Conservation (phyloP, 345 rosid genomes). For the Excoecaria cochinchinensis region DNA sequence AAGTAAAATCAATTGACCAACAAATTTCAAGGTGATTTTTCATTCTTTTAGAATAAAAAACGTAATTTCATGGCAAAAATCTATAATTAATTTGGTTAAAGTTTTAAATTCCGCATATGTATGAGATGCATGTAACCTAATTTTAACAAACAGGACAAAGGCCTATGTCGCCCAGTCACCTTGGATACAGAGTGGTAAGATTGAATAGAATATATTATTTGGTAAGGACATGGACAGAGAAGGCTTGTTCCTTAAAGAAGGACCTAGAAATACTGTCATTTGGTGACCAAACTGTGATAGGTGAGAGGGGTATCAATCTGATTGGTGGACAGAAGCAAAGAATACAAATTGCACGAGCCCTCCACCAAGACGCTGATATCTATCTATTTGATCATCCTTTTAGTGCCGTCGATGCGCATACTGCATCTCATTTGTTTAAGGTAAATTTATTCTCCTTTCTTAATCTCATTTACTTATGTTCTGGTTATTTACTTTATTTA, state of each 20-base stretch:
- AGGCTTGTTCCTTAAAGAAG: slow-evolving; percentile 37
- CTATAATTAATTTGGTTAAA: no score
- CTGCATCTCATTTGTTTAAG: slow-evolving; percentile 37
- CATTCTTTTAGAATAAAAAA: no score
- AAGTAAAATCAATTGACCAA: no score
- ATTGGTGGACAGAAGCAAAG: slow-evolving; percentile 49
- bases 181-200: slow-evolving; percentile 37
- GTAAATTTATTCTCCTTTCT: not conserved
- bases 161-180: slow-evolving; percentile 42
- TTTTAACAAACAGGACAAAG: no score
- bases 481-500: not conserved
- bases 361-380: slow-evolving; percentile 44
- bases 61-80: no score
- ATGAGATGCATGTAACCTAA: no score
- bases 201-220: slow-evolving; percentile 39
- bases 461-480: not conserved
- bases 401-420: slow-evolving; percentile 49
- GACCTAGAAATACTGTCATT: slow-evolving; percentile 38
- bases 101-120: no score
- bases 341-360: slow-evolving; percentile 43
- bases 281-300: slow-evolving; percentile 48
- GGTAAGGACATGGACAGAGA: slow-evolving; percentile 29
- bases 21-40: no score
- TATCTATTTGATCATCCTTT: slow-evolving; percentile 48
- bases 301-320: slow-evolving; percentile 49